Evolutionary conservation across 2,329 filamentous ascomycete genomes (phyloP), one percentile per base, ranked within the genome.

Genomic region (Aureobasidium zeae): DNA sequence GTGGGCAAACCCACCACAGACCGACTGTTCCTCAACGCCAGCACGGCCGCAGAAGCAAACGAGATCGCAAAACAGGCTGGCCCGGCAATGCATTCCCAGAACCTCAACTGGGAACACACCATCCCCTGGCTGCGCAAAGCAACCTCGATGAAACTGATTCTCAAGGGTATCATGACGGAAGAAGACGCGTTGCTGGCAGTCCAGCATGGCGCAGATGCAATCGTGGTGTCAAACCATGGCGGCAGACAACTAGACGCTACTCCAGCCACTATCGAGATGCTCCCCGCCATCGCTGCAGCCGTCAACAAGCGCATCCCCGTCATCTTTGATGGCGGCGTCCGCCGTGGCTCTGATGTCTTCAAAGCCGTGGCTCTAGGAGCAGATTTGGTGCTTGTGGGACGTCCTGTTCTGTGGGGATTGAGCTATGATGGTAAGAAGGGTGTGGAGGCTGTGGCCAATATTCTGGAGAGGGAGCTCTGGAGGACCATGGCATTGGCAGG

Each of bases 251-350:
- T 68, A 9, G 69, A 71, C 49, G 67, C 68, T 3, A 67, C 64
- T 2, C 61, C 68, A 4, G 66, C 64, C 3, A 67, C 67, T 5
- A 57, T 76, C 2, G 72, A 73, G 29, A 63, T 56, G 4, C 53
- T 65, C 6, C 51, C 52, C 1, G 54, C 59, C 21, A 56, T 57
- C 16, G 57, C 52, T 3, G 49, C 50, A 2, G 57, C 51, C 2
- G 57, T 57, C 0, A 38, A 54, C 2, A 64, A 67, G 19, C 66
- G 66, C 60, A 15, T 58, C 68, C 26, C 73, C 73, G 56, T 82
- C 16, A 66, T 80, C 20, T 71, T 81, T 11, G 79, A 82, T 51
- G 69, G 65, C 10, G 72, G 73, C 0, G 66, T 76, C 30, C 54
- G 72, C 32, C 66, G 68, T 10, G 73, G 71, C 0, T 67, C 63